Evolutionary conservation across 179 eudicot species (phyloP).

Genomic region (Carnegiea gigantea): DNA sequence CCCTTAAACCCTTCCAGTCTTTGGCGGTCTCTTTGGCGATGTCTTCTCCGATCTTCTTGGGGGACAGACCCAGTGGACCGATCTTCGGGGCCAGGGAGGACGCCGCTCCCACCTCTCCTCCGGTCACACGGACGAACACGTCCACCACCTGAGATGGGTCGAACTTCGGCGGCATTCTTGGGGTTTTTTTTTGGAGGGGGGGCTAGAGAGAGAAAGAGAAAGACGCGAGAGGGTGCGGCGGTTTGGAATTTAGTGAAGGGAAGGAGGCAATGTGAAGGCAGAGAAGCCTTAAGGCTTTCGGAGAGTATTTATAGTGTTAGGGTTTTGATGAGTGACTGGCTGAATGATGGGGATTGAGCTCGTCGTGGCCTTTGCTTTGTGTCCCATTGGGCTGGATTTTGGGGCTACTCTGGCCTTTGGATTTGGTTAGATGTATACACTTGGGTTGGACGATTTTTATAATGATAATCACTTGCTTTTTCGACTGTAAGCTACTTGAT

Average conservation of each 20-base stretch:
- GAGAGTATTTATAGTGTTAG: slow-evolving; percentile 6
- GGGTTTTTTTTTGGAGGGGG: background rate
- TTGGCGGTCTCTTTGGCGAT: slow-evolving; percentile 89
- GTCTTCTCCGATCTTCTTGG: slow-evolving; percentile 89
- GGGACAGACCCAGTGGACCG: slow-evolving; percentile 80
- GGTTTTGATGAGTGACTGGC: background rate
- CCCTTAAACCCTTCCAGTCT: slow-evolving; percentile 89
- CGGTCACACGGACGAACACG: slow-evolving; percentile 82
- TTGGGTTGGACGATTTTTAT: no score
- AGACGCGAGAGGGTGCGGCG: background rate
- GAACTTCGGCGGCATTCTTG: slow-evolving; percentile 77
- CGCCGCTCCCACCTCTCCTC: slow-evolving; percentile 88
- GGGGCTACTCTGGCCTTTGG: background rate
- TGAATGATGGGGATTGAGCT: background rate
- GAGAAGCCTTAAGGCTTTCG: background rate
- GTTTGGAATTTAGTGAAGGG: background rate
- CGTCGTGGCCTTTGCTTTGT: background rate
- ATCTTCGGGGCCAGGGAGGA: slow-evolving; percentile 89
- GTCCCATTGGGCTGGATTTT: background rate
- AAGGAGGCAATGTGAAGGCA: background rate
- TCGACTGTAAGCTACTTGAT: no score
- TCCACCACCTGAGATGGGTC: slow-evolving; percentile 78
- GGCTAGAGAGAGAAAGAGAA: background rate
- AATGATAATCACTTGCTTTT: no score
- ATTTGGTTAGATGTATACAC: no score